Percentiles rank a stretch among this genome's conserved stretches.
Evolutionary conservation across 768 basidiomycete genomes (phyloP).

Genomic region (Boletellus ananiceps): DNA sequence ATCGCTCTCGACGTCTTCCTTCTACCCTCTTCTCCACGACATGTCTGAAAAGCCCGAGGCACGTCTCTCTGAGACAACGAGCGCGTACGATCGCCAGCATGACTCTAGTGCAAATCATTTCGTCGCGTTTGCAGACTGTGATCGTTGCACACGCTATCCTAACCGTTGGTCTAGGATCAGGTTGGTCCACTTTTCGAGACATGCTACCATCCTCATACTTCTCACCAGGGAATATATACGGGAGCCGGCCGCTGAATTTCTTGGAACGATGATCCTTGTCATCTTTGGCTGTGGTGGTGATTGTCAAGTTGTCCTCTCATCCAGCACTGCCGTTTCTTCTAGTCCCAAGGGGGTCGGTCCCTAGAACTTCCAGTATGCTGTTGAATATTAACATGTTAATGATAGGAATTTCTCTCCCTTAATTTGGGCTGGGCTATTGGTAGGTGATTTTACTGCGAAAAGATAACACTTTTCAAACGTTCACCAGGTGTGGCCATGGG

Average conservation of each 20-base stretch:
- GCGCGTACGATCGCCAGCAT: constrained; percentile 7
- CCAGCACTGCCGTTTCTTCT: constrained; percentile 40
- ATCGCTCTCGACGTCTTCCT: neutral
- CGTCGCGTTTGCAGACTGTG: constrained; percentile 25
- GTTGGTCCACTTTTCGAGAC: constrained; percentile 27
- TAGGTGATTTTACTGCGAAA: constrained; percentile 3
- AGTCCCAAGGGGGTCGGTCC: constrained; percentile 52
- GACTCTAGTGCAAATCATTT: constrained; percentile 3
- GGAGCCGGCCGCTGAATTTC: constrained; percentile 62
- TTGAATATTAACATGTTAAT: constrained; percentile 1
- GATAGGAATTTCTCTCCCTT: constrained; percentile 22
- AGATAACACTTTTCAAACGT: neutral
- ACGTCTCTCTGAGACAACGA: constrained; percentile 20
- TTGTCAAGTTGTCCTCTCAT: constrained; percentile 53
- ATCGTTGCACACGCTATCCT: constrained; percentile 38
- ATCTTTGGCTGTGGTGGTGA: constrained; percentile 57
- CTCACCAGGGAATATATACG: constrained; percentile 39
- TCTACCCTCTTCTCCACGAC: neutral
- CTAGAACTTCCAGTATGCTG: neutral
- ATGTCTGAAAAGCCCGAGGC: constrained; percentile 24
- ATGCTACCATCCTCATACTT: constrained; percentile 2
- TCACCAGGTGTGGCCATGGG: constrained; percentile 52
- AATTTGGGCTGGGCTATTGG: constrained; percentile 32
- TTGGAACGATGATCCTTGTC: constrained; percentile 54
- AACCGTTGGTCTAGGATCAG: constrained; percentile 55